phyloP scores from a whole-genome alignment of 1,284 basidiomycete genomes.

The Phellinidium pouzarii region DNA sequence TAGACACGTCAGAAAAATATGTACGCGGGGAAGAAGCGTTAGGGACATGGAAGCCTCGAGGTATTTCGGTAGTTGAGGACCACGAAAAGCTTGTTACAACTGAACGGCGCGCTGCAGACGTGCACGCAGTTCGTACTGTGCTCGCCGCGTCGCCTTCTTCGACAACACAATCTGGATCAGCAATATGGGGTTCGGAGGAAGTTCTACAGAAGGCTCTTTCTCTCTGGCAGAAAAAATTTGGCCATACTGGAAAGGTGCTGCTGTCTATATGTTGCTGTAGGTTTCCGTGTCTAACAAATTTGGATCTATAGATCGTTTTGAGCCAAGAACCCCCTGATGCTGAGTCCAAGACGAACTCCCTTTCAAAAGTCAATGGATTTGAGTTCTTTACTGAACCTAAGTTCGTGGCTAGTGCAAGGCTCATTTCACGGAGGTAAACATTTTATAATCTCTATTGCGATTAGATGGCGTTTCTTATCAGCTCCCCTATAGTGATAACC shows the following conservation, averaged over 20 bases:
- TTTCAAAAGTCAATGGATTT: slow-evolving; percentile 36
- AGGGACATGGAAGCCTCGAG: slow-evolving; percentile 79
- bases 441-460: background rate
- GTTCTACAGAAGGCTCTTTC: slow-evolving; percentile 59
- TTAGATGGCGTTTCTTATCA: slow-evolving; percentile 3
- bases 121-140: slow-evolving; percentile 81
- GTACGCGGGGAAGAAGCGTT: slow-evolving; percentile 87
- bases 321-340: slow-evolving; percentile 56
- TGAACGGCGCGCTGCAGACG: slow-evolving; percentile 76
- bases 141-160: slow-evolving; percentile 50
- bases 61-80: slow-evolving; percentile 83
- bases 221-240: slow-evolving; percentile 80
- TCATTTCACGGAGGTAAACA: slow-evolving; percentile 66
- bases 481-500: slow-evolving; percentile 53
- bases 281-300: background rate
- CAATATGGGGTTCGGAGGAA: slow-evolving; percentile 55
- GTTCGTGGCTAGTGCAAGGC: slow-evolving; percentile 63
- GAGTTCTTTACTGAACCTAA: slow-evolving; percentile 46
- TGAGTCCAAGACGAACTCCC: slow-evolving; percentile 38
- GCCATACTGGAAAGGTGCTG: slow-evolving; percentile 66
- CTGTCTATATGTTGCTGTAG: background rate
- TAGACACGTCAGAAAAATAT: slow-evolving; percentile 92
- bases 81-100: slow-evolving; percentile 64
- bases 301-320: slow-evolving; percentile 62
- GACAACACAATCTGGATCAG: slow-evolving; percentile 44